Percentiles rank a stretch among this genome's conserved stretches.
Conservation (phyloP, 2,329 filamentous ascomycete species). For the Fusarium sp. region DNA sequence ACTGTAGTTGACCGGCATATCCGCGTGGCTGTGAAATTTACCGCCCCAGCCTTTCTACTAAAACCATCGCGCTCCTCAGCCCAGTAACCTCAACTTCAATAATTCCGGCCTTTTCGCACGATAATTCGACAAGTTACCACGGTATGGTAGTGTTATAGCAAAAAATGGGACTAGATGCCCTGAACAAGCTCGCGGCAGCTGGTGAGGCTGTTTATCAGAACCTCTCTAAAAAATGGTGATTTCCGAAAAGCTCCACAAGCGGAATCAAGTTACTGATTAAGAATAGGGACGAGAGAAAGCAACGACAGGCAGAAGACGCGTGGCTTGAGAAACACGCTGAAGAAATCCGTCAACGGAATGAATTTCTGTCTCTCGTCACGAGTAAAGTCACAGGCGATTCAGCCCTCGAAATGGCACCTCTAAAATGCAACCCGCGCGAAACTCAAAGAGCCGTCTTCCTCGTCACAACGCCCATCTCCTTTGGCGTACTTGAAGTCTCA, state of each 20-base stretch:
- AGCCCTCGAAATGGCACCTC: conserved; percentile 26
- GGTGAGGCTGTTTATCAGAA: conserved; percentile 30
- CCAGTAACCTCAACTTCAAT: background rate
- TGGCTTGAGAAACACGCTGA: conserved; percentile 10
- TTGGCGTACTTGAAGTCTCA: conserved; percentile 34
- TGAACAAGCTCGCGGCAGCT: conserved; percentile 17
- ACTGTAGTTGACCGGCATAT: background rate
- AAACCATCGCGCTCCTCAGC: background rate
- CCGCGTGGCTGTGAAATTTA: conserved; percentile 29
- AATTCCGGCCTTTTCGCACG: background rate
- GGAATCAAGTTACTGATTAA: background rate
- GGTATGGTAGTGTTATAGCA: conserved; percentile 11
- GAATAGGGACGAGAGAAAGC: conserved; percentile 23
- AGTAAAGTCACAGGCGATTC: conserved; percentile 36
- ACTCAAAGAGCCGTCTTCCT: conserved; percentile 36
- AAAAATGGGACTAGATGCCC: conserved; percentile 33
- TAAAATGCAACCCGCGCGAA: conserved; percentile 26
- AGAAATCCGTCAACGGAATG: conserved; percentile 32
- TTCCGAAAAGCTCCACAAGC: too few relatives aligned
- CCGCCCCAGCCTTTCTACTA: conserved; percentile 6
- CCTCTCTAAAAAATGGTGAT: conserved; percentile 32
- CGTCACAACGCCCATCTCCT: conserved; percentile 36
- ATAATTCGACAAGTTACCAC: background rate
- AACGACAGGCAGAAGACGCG: background rate
- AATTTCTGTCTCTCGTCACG: conserved; percentile 24